A percentile compares a stretch with the other conserved stretches of the same genome.
Evolutionary conservation across 768 basidiomycete species (phyloP).

Genomic region (Collybiopsis luxurians): DNA sequence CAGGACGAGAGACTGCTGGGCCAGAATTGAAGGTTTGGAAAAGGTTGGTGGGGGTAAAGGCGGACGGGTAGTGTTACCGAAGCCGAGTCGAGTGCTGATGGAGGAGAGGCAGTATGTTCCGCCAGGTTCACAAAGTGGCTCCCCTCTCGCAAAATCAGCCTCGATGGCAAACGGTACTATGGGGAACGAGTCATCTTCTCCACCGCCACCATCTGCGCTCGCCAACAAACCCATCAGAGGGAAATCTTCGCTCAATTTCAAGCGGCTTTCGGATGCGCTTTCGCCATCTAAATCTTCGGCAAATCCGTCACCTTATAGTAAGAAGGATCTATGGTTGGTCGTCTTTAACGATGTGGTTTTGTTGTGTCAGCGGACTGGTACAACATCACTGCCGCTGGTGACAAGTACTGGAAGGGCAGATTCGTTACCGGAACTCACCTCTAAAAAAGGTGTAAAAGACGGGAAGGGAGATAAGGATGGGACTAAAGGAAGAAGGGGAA

Average conservation of each 20-base stretch:
- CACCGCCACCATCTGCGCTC: conserved; percentile 31
- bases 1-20: conserved; percentile 36
- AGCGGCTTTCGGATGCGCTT: conserved; percentile 87
- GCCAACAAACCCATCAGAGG: conserved; percentile 66
- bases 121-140: neutral
- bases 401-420: conserved; percentile 67
- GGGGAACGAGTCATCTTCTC: too few relatives aligned
- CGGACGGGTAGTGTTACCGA: conserved; percentile 87
- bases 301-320: conserved; percentile 52
- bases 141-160: conserved; percentile 38
- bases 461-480: neutral
- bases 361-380: conserved; percentile 87
- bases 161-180: conserved; percentile 23
- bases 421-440: conserved; percentile 81
- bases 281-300: neutral
- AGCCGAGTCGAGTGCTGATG: conserved; percentile 83
- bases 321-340: conserved; percentile 92
- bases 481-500: conserved; percentile 52
- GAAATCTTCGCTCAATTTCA: conserved; percentile 70
- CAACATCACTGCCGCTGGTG: conserved; percentile 79
- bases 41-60: conserved; percentile 86
- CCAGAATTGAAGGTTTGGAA: conserved; percentile 94
- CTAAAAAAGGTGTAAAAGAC: conserved; percentile 33
- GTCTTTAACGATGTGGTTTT: conserved; percentile 95
- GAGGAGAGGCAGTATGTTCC: conserved; percentile 65